Conservation (phyloP, 108 stramenopile species). For the Nitzschia putrida region DNA sequence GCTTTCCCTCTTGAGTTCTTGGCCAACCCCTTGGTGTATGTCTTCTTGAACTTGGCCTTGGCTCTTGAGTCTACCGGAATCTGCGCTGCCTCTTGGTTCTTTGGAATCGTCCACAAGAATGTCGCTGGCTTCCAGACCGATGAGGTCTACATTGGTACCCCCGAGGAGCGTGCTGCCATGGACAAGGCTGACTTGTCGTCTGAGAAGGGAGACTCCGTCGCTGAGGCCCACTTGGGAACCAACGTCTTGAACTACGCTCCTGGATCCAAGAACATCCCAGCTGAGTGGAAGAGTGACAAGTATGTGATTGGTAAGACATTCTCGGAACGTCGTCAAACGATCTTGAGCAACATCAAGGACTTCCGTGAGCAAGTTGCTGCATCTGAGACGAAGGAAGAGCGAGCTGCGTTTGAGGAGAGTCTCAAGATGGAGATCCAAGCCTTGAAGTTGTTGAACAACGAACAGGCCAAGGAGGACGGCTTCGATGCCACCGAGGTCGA, state of each 20-base stretch:
- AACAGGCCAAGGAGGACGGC: slow-evolving; percentile 12
- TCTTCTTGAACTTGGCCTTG: slow-evolving; percentile 49
- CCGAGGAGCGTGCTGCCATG: slow-evolving; percentile 55
- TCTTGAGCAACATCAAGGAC: slow-evolving; percentile 37
- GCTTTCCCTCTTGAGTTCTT: slow-evolving; percentile 68
- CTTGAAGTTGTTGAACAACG: slow-evolving; percentile 32
- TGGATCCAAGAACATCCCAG: slow-evolving; percentile 16
- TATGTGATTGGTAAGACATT: slow-evolving; percentile 1
- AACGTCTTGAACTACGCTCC: slow-evolving; percentile 18
- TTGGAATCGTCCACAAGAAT: slow-evolving; percentile 50
- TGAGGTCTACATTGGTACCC: slow-evolving; percentile 67
- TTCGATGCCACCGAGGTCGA: background rate
- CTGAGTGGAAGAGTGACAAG: slow-evolving; percentile 6
- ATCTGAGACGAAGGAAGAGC: slow-evolving; percentile 24
- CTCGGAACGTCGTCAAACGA: slow-evolving; percentile 29
- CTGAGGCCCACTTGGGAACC: slow-evolving; percentile 26
- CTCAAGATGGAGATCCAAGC: slow-evolving; percentile 31
- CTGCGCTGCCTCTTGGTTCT: slow-evolving; percentile 66
- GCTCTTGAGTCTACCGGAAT: slow-evolving; percentile 61
- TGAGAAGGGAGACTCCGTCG: slow-evolving; percentile 12
- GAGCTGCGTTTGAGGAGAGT: slow-evolving; percentile 25
- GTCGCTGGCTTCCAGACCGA: slow-evolving; percentile 54
- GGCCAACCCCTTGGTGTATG: slow-evolving; percentile 58
- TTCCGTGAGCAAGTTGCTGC: slow-evolving; percentile 22
- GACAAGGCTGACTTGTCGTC: slow-evolving; percentile 25